Base-by-base conservation (phyloP, 805 yeast genomes). In the Debaryomyces prosopidis region DNA sequence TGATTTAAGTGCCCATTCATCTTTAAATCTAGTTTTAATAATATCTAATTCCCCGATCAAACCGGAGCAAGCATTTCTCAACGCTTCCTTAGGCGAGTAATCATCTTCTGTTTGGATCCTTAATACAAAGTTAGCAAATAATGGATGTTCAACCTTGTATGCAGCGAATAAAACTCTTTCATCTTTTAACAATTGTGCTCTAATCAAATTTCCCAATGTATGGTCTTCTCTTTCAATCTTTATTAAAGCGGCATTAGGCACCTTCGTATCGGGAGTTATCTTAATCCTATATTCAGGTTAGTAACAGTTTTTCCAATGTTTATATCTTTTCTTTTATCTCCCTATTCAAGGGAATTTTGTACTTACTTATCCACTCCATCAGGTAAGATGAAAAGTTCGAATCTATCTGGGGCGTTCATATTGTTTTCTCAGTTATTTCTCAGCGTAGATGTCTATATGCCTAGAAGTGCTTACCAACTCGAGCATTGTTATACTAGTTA, bases 321-420 rank as follows among this genome's bases (percentile, higher is more conserved):
- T 30, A 14, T 14, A 30, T 30, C 33, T 11, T 7, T 10, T n/a
- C 20, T 35, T 23, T 23, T 23, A 23, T 23, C 26, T 10, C 5
- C 33, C 33, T 14, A 6, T 30, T 30, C 12, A 12, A n/a, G 16
- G 9, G 6, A 9, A 6, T 8, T 4, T 11, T 5, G 16, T 14
- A 76, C 88, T 28, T 75, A 84, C 88, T 94, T 94, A 42, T 92
- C 87, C 43, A 89, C 95, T 43, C 99, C 98, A 66, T 94, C 99
- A n/a, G 97, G 98, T 57, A 94, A 77, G 57, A 94, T 81, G 65
- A 94, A 94, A 34, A 94, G 81, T 76, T 94, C 99, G 66, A 92
- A 94, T 78, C 99, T 85, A 73, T 94, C 99, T 69, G 99, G 99
- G 60, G 98, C 98, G 73, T 94, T 94, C 99, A 94, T 92, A 46